These are phyloP conservation scores for Calocybe cyanea DNA, from an alignment of 768 basidiomycete species.

Conservation along the genomic window DNA sequence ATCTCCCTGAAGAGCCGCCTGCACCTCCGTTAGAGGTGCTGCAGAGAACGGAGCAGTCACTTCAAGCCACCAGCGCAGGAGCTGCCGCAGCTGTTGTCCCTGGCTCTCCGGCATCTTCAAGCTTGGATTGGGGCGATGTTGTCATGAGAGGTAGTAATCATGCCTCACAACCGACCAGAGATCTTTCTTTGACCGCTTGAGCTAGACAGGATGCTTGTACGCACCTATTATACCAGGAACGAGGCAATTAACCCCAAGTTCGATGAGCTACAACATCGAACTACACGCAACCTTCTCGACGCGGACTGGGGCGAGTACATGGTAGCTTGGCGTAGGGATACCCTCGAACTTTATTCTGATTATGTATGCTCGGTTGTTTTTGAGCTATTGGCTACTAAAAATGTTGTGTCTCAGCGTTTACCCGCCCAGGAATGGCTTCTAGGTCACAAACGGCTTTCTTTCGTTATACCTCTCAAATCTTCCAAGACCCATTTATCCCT, in stretches of 20 bases:
- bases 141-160: slow-evolving; percentile 66
- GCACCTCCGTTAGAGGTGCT: slow-evolving; percentile 66
- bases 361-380: slow-evolving; percentile 49
- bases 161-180: slow-evolving; percentile 11
- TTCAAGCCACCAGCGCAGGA: slow-evolving; percentile 63
- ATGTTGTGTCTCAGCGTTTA: slow-evolving; percentile 37
- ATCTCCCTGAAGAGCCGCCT: slow-evolving; percentile 19
- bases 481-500: slow-evolving; percentile 69
- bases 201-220: slow-evolving; percentile 89
- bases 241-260: slow-evolving; percentile 48
- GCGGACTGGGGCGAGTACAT: slow-evolving; percentile 81
- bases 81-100: slow-evolving; percentile 30
- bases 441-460: slow-evolving; percentile 76
- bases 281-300: slow-evolving; percentile 52
- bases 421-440: slow-evolving; percentile 66
- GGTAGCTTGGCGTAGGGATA: slow-evolving; percentile 77
- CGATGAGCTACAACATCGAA: slow-evolving; percentile 66
- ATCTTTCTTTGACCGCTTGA: not conserved
- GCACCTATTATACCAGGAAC: slow-evolving; percentile 60
- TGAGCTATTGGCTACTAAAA: slow-evolving; percentile 8
- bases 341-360: slow-evolving; percentile 81
- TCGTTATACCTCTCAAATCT: slow-evolving; percentile 67
- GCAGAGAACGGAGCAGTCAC: slow-evolving; percentile 47
- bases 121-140: slow-evolving; percentile 44
- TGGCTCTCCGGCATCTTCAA: slow-evolving; percentile 15